A percentile compares a stretch with the other conserved stretches of the same genome.
These are phyloP conservation scores for Claviceps cyperi DNA, from an alignment of 2,329 filamentous ascomycete genomes.

Conservation along the genomic window DNA sequence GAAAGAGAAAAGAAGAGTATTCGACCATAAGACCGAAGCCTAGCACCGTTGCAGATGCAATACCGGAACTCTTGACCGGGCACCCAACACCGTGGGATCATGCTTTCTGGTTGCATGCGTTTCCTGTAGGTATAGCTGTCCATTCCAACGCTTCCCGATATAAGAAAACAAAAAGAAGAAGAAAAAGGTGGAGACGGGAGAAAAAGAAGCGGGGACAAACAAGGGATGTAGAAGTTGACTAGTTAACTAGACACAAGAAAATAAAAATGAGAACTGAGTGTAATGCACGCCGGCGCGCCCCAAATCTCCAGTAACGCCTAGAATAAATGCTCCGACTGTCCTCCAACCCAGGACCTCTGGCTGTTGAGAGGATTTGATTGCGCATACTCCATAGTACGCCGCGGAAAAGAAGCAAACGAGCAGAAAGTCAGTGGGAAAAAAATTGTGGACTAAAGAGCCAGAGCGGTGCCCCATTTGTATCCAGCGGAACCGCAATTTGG, in stretches of 20 bases:
- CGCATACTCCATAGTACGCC: too few relatives aligned
- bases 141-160: not conserved
- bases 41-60: not conserved
- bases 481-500: not conserved
- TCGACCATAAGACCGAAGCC: not conserved
- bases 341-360: not conserved
- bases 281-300: not conserved
- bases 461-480: not conserved
- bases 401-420: not conserved
- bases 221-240: not conserved
- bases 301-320: not conserved
- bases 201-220: not conserved
- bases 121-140: not conserved
- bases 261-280: not conserved
- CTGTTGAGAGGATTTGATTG: not conserved
- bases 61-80: not conserved
- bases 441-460: not conserved
- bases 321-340: not conserved
- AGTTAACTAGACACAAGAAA: too few relatives aligned
- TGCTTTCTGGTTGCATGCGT: not conserved
- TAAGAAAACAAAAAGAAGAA: not conserved
- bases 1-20: not conserved
- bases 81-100: not conserved
- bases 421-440: not conserved
- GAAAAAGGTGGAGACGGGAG: not conserved